Percentiles rank a stretch among this genome's conserved stretches.
Conservation (phyloP, 2,329 filamentous ascomycete species). For the Xylaria polymorpha region DNA sequence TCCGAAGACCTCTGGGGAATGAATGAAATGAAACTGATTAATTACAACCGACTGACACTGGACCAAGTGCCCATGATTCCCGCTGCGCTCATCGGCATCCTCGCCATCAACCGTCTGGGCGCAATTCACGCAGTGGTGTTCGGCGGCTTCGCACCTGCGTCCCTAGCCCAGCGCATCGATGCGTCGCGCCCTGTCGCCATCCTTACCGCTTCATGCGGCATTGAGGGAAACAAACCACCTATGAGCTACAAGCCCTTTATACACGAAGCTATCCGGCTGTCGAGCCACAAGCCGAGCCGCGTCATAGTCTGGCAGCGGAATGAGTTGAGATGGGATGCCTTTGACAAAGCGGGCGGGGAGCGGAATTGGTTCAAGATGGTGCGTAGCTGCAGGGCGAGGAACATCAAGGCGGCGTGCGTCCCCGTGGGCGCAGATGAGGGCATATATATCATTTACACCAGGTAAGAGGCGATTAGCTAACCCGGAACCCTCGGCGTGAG, state of each 20-base stretch:
- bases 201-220: slow-evolving; percentile 90
- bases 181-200: slow-evolving; percentile 79
- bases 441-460: slow-evolving; percentile 85
- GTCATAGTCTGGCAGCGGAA: slow-evolving; percentile 88
- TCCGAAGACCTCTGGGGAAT: neutral
- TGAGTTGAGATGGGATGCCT: slow-evolving; percentile 76
- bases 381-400: slow-evolving; percentile 74
- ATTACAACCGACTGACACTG: slow-evolving; percentile 27
- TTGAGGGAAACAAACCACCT: slow-evolving; percentile 85
- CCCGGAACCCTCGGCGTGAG: slow-evolving; percentile 10
- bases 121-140: slow-evolving; percentile 94
- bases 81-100: slow-evolving; percentile 84
- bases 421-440: slow-evolving; percentile 81
- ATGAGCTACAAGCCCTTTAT: slow-evolving; percentile 82
- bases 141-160: slow-evolving; percentile 85
- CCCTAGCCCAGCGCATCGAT: slow-evolving; percentile 89
- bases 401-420: slow-evolving; percentile 77
- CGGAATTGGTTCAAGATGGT: slow-evolving; percentile 83
- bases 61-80: slow-evolving; percentile 91
- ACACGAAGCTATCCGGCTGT: slow-evolving; percentile 75
- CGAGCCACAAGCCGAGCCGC: slow-evolving; percentile 76
- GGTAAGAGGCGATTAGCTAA: slow-evolving; percentile 21
- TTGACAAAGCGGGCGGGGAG: slow-evolving; percentile 75
- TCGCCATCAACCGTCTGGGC: slow-evolving; percentile 83
- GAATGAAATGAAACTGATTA: neutral